phyloP scores from a whole-genome alignment of 257 asterid species.

The Mitragyna speciosa region DNA sequence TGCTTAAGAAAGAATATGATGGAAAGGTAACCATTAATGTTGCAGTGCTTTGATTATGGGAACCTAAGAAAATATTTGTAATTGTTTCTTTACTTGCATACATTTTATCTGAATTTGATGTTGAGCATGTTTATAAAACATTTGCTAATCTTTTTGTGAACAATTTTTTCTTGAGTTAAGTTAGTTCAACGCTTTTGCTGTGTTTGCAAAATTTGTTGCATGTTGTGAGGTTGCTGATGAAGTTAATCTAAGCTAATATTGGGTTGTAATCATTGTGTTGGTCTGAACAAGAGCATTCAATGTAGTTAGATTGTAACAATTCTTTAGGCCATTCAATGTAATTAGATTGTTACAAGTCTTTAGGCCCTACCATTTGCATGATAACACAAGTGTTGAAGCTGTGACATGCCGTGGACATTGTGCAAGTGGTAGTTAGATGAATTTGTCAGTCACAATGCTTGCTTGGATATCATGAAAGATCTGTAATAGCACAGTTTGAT shows the following conservation, averaged over 20 bases:
- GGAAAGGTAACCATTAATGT: constrained; percentile 62
- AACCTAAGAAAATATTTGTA: not conserved
- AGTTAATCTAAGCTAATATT: too few relatives aligned
- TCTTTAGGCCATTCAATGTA: too few relatives aligned
- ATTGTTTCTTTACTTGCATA: not conserved
- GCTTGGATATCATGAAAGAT: too few relatives aligned
- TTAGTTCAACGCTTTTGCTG: not conserved
- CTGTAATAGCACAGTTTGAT: too few relatives aligned
- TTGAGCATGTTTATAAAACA: not conserved
- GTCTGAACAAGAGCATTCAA: not conserved
- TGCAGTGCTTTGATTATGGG: not conserved
- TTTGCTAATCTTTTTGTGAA: not conserved
- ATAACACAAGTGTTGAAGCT: not conserved
- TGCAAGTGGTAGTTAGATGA: too few relatives aligned
- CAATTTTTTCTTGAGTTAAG: not conserved
- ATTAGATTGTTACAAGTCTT: too few relatives aligned
- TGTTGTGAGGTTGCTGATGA: not conserved
- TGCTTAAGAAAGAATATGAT: constrained; percentile 93
- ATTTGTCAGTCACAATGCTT: too few relatives aligned
- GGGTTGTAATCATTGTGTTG: not conserved
- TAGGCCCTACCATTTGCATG: too few relatives aligned
- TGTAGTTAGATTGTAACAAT: not conserved
- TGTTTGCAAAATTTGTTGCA: not conserved
- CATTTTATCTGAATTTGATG: not conserved
- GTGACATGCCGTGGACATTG: too few relatives aligned